phyloP scores from a whole-genome alignment of 2,329 filamentous ascomycete genomes.

The Paecilomyces dactylethromorphus region DNA sequence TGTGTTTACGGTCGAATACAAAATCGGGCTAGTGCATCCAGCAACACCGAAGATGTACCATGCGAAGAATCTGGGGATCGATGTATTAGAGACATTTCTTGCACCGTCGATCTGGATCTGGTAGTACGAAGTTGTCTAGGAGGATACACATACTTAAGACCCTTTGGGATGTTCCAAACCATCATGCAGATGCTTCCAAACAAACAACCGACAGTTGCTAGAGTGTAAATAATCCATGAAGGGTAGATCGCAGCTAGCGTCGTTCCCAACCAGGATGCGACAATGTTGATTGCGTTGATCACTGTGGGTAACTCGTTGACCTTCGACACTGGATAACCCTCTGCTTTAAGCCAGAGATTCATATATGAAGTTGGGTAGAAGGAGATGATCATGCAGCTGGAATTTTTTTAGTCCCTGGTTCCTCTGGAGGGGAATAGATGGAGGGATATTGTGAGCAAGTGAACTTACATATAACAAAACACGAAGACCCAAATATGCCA shows the following conservation, averaged over 20 bases:
- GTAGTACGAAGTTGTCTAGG: not conserved
- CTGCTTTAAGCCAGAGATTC: constrained; percentile 48
- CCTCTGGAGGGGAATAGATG: constrained; percentile 5
- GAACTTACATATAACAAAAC: constrained; percentile 42
- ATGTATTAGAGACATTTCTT: too few species aligned
- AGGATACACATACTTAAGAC: constrained; percentile 34
- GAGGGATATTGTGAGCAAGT: constrained; percentile 5
- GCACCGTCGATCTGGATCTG: not conserved
- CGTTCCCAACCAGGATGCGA: constrained; percentile 45
- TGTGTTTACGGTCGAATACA: constrained; percentile 40
- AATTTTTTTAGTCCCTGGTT: not conserved
- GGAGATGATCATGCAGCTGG: constrained; percentile 40
- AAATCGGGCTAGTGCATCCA: constrained; percentile 35
- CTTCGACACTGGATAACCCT: constrained; percentile 42
- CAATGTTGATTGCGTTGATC: constrained; percentile 42
- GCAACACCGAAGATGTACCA: constrained; percentile 37
- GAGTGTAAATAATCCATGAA: constrained; percentile 42
- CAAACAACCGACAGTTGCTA: constrained; percentile 34
- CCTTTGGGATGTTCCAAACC: constrained; percentile 45
- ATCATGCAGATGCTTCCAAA: constrained; percentile 43
- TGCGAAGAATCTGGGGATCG: constrained; percentile 27
- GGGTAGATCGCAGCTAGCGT: constrained; percentile 48
- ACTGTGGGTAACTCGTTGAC: constrained; percentile 47
- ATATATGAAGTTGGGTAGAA: constrained; percentile 43
- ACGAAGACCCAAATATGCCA: constrained; percentile 50